A percentile compares a stretch with the other conserved stretches of the same genome.
Evolutionary conservation across 2,329 filamentous ascomycete species (phyloP).

Genomic region (Nigrograna mackinnonii): DNA sequence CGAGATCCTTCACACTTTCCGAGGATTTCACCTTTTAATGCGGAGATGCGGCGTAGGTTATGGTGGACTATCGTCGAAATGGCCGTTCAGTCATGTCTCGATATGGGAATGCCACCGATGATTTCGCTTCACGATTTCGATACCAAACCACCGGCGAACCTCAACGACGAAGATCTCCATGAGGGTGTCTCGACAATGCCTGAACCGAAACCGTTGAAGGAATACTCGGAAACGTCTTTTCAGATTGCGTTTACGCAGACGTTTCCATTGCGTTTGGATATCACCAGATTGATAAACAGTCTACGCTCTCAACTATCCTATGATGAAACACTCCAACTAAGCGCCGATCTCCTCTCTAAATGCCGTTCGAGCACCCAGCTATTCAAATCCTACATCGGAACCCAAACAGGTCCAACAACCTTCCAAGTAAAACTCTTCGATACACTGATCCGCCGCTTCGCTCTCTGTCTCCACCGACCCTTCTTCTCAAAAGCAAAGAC

Average conservation of each 20-base stretch:
- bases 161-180: conserved; percentile 44
- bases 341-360: conserved; percentile 22
- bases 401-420: background rate
- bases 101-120: conserved; percentile 41
- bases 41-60: conserved; percentile 41
- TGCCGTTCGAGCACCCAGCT: conserved; percentile 22
- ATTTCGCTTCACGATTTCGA: conserved; percentile 42
- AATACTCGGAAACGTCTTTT: conserved; percentile 41
- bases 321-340: conserved; percentile 27
- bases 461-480: conserved; percentile 58
- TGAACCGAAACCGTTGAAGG: conserved; percentile 16
- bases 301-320: conserved; percentile 34
- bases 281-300: conserved; percentile 37
- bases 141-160: conserved; percentile 40
- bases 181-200: conserved; percentile 16
- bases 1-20: conserved; percentile 41
- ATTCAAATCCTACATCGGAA: conserved; percentile 15
- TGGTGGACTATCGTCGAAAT: conserved; percentile 41
- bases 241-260: conserved; percentile 38
- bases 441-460: conserved; percentile 57
- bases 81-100: conserved; percentile 39
- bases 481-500: conserved; percentile 48
- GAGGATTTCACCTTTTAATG: conserved; percentile 36
- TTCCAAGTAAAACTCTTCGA: conserved; percentile 58
- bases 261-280: conserved; percentile 39